These are phyloP conservation scores for Fragilaria crotonensis DNA, from an alignment of 108 stramenopile genomes.

Conservation along the genomic window DNA sequence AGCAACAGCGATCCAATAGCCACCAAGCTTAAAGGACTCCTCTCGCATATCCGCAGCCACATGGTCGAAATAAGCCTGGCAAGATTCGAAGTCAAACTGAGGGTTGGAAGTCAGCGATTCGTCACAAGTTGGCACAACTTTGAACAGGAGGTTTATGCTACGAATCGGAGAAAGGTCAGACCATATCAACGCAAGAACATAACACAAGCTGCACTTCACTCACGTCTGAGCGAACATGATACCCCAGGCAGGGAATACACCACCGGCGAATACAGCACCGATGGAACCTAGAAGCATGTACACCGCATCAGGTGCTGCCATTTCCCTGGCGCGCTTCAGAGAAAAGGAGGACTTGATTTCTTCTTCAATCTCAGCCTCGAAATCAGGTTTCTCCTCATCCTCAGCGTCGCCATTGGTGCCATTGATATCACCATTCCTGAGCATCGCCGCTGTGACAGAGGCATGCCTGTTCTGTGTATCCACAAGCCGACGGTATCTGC, in stretches of 20 bases:
- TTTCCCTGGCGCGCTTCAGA: constrained; percentile 18
- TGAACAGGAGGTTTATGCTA: constrained; percentile 64
- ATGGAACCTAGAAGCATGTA: constrained; percentile 33
- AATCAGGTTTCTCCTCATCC: constrained; percentile 27
- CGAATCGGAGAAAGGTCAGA: constrained; percentile 11
- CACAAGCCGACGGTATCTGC: constrained; percentile 44
- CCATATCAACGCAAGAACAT: constrained; percentile 6
- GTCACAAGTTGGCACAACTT: constrained; percentile 34
- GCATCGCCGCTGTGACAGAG: constrained; percentile 14
- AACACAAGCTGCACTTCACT: background rate
- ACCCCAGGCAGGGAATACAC: constrained; percentile 68
- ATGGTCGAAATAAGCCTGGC: constrained; percentile 44
- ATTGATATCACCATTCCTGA: constrained; percentile 13
- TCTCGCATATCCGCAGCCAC: constrained; percentile 46
- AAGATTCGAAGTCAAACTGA: constrained; percentile 14
- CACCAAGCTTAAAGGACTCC: constrained; percentile 31
- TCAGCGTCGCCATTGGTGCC: constrained; percentile 16
- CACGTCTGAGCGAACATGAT: constrained; percentile 34
- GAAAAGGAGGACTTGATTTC: constrained; percentile 17
- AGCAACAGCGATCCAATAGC: constrained; percentile 34
- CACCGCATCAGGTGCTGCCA: constrained; percentile 32
- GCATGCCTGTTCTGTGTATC: constrained; percentile 25
- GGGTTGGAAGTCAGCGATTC: constrained; percentile 3
- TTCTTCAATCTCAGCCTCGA: constrained; percentile 33
- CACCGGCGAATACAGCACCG: constrained; percentile 64